Evolutionary conservation across 148 eudicot species (phyloP), one percentile per base, ranked within the genome.

Genomic region (Persicaria maculosa): DNA sequence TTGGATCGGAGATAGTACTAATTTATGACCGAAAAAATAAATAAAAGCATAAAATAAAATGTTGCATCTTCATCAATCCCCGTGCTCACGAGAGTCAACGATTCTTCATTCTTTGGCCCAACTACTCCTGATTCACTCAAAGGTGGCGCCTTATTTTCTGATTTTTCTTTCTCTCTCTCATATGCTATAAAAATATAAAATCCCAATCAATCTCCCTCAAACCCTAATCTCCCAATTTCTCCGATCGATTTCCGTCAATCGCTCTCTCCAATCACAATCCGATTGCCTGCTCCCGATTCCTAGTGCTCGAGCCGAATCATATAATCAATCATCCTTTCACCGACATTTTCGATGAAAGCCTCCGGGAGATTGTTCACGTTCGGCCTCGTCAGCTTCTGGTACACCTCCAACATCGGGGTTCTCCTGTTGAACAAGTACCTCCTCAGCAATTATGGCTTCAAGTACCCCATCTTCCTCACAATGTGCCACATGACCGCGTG

Each of bases 361-460:
- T 65, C 90, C 14, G 78, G 83, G 50, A 88, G 79, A 25, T 72
- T 83, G 47, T 87, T 85, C 79, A 92, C 96, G 45, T 82, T 92
- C 68, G 88, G 93, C 64, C 77, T 92, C 8, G 92, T 71, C 7
- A 71, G 31, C 73, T 36, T 71, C 73, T 71, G 73, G 73, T 71
- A 71, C 54, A 25, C 73, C 6, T 71, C 73, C 6, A 71, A 71
- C 73, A 71, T 71, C 73, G 73, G 73, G 15, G 73, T 71, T 12
- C 54, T 71, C 16, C 73, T 71, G 15, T 14, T 71, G 36, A 71
- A 71, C 52, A 71, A 71, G 54, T 48, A 45, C 5, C 73, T 71
- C 31, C 73, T 71, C 15, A 45, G 53, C 36, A 71, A 71, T 14
- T 71, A 71, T 22, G 73, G 73, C 4, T 71, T 71, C 73, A 48